These are phyloP conservation scores for Clonostachys rhizophaga DNA, from an alignment of 2,329 filamentous ascomycete species.

Conservation along the genomic window DNA sequence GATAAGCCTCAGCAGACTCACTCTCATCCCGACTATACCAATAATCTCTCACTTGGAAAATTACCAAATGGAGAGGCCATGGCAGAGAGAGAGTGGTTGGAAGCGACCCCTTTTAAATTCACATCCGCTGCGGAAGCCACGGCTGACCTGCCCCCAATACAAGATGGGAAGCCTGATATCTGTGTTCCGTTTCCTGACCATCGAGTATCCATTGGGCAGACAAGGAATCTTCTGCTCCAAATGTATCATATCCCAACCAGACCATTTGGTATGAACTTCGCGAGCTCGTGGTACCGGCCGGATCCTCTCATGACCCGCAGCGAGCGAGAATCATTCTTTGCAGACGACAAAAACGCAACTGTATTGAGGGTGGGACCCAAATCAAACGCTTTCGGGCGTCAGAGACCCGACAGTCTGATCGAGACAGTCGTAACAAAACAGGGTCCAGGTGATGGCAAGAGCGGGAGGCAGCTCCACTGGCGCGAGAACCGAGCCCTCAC, in stretches of 20 bases:
- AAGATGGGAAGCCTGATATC: conserved; percentile 54
- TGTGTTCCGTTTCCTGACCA: conserved; percentile 69
- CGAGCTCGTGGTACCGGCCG: conserved; percentile 30
- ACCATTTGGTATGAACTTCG: conserved; percentile 50
- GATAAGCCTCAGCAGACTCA: conserved; percentile 56
- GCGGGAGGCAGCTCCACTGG: conserved; percentile 60
- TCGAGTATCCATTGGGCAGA: conserved; percentile 38
- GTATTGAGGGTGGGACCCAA: conserved; percentile 30
- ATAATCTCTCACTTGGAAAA: conserved; percentile 41
- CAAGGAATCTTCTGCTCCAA: conserved; percentile 31
- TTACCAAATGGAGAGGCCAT: conserved; percentile 57
- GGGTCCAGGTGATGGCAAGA: conserved; percentile 46
- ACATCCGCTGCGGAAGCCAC: conserved; percentile 49
- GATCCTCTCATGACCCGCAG: conserved; percentile 23
- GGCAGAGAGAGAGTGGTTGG: conserved; percentile 35
- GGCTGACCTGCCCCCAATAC: conserved; percentile 56
- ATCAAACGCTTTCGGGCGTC: conserved; percentile 45
- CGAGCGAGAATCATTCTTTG: conserved; percentile 32
- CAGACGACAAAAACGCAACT: conserved; percentile 24
- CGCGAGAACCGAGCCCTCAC: conserved; percentile 54
- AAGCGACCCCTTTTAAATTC: conserved; percentile 54
- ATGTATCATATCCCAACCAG: conserved; percentile 54
- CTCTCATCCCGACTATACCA: conserved; percentile 40
- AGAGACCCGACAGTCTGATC: conserved; percentile 48
- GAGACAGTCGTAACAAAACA: conserved; percentile 57